Evolutionary conservation across 2,329 filamentous ascomycete genomes (phyloP).

Genomic region (Ophiostoma ips): DNA sequence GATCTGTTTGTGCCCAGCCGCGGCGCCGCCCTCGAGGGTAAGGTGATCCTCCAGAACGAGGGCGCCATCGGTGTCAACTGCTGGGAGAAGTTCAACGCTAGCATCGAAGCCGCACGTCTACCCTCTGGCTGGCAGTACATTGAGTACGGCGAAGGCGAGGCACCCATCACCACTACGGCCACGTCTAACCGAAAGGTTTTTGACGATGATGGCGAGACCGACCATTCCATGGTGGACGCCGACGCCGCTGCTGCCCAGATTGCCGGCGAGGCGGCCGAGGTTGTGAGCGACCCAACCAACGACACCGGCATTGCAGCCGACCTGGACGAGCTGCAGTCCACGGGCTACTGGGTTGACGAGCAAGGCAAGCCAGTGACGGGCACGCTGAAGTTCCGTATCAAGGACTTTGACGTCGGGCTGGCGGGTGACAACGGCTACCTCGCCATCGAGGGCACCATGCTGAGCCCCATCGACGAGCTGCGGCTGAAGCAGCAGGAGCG

Average conservation of each 20-base stretch:
- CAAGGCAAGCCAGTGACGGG: slow-evolving; percentile 56
- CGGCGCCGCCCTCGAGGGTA: slow-evolving; percentile 64
- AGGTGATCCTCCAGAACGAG: slow-evolving; percentile 73
- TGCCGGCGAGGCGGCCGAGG: neutral
- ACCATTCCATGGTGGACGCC: neutral
- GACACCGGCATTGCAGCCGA: neutral
- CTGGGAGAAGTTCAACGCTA: slow-evolving; percentile 85
- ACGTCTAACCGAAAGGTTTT: neutral
- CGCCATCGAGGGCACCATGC: slow-evolving; percentile 78
- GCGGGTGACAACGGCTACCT: slow-evolving; percentile 67
- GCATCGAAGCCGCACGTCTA: slow-evolving; percentile 62
- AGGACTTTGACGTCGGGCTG: slow-evolving; percentile 68
- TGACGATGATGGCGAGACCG: neutral
- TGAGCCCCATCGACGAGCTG: slow-evolving; percentile 53
- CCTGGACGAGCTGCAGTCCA: slow-evolving; percentile 28
- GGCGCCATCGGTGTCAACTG: slow-evolving; percentile 81
- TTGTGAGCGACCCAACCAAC: neutral
- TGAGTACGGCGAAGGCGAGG: slow-evolving; percentile 22
- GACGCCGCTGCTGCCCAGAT: neutral
- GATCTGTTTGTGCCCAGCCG: slow-evolving; percentile 65
- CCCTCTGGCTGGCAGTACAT: slow-evolving; percentile 73
- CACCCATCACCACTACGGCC: slow-evolving; percentile 16
- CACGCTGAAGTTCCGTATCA: slow-evolving; percentile 62
- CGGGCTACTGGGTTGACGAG: slow-evolving; percentile 63
- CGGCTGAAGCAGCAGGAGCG: slow-evolving; percentile 41